Conservation (phyloP, 2,329 filamentous ascomycete species). For the Raffaelea deltoideospora region DNA sequence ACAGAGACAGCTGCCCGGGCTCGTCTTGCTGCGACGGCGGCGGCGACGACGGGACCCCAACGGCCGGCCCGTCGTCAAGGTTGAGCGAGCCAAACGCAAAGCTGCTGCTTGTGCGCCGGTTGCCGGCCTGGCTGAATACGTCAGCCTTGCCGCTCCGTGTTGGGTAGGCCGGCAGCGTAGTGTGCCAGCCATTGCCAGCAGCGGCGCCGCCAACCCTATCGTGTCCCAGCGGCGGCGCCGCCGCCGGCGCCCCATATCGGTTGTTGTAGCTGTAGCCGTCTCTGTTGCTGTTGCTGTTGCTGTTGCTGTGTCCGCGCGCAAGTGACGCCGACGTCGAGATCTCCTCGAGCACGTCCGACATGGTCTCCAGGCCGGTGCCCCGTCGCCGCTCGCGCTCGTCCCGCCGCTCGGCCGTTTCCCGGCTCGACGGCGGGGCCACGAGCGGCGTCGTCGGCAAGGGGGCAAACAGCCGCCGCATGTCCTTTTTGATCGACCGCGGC, state of each 20-base stretch:
- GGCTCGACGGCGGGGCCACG: conserved; percentile 5
- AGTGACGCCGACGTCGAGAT: conserved; percentile 15
- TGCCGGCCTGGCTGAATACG: too few relatives aligned
- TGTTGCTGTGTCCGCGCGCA: not conserved
- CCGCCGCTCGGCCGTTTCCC: conserved; percentile 4
- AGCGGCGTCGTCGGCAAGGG: conserved; percentile 11
- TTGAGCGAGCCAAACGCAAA: not conserved
- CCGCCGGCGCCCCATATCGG: too few relatives aligned
- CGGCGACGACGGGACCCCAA: not conserved
- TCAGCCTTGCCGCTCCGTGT: too few relatives aligned
- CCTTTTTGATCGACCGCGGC: conserved; percentile 32
- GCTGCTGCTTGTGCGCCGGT: too few relatives aligned
- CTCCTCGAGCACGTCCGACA: conserved; percentile 33
- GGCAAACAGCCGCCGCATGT: conserved; percentile 40
- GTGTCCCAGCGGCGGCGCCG: too few relatives aligned
- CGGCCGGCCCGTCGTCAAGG: not conserved
- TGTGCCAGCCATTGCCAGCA: too few relatives aligned
- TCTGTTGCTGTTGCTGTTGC: too few relatives aligned
- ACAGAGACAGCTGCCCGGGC: not conserved
- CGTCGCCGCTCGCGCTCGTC: conserved; percentile 16
- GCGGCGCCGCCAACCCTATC: too few relatives aligned
- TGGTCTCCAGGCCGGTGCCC: conserved; percentile 17
- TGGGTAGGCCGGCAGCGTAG: too few relatives aligned
- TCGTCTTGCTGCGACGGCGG: too few relatives aligned
- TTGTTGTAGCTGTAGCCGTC: too few relatives aligned